Base-by-base conservation (phyloP, 768 basidiomycete genomes). In the Mycena vulgaris region DNA sequence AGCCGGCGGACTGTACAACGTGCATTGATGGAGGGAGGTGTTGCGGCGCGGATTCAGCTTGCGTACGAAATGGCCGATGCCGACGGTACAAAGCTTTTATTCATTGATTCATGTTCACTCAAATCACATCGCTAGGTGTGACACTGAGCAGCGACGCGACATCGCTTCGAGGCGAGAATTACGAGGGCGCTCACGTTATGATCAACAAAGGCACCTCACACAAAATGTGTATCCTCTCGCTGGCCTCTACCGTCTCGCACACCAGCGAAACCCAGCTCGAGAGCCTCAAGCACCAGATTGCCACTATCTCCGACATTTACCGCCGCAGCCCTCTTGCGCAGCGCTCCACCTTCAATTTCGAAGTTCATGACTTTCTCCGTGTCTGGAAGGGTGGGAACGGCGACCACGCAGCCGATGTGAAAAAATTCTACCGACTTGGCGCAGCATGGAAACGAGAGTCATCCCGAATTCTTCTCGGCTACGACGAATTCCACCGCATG, bases 221-320 rank as follows among this genome's bases (percentile, higher is more conserved):
- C 40, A 51, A 49, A 17, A 62, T 37, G 23, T 66, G 61, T 8
- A 28, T 66, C 9, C 23, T 72, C 51, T 27, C 35, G 13, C 30
- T 74, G 27, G 25, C 49, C 45, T 69, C 70, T 5, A 63, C 70
- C 31, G 23, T 63, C 48, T 56, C 69, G 21, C 78, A 78, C 45
- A 71, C 70, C 5, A 77, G 75, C 30, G 63, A 75, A 49, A 69
- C 68, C 2, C 75, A 76, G 62, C 47, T 76, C 5, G 23, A 48
- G 1, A 65, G 66, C 8, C 6, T 27, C 9, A 42, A 64, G 45
- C 14, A n/a, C 16, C 63, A 35, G 8, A 75, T 74, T 28, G 5
- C n/a, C 55, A 25, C 33, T 7, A 21, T 2, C n/a, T n/a, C n/a
- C n/a, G n/a, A n/a, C n/a, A n/a, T n/a, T n/a, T n/a, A n/a, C n/a